Evolutionary conservation across 228 moss, liverwort and hornwort genomes (phyloP).

Genomic region (Sphagnum fallax): DNA sequence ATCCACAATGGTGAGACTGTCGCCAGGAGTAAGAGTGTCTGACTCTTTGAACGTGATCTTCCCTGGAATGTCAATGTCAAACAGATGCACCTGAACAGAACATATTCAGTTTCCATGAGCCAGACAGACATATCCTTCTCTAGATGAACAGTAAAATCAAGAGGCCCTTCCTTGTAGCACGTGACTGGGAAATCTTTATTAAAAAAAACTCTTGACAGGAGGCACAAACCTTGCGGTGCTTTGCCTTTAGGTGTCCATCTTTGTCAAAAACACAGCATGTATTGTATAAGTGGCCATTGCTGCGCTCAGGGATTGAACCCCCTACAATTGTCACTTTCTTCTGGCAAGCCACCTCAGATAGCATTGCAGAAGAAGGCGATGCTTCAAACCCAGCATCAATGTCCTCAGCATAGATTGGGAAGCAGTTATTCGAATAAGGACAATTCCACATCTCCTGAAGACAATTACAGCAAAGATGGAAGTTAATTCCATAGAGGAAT

Average conservation of each 20-base stretch:
- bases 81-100: slow-evolving; percentile 69
- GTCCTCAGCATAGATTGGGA: slow-evolving; percentile 68
- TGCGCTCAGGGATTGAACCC: slow-evolving; percentile 92
- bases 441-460: slow-evolving; percentile 99
- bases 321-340: slow-evolving; percentile 81
- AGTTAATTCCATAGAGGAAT: no score
- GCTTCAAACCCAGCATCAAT: slow-evolving; percentile 44
- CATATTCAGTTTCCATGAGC: neutral
- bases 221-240: slow-evolving; percentile 71
- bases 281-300: slow-evolving; percentile 65
- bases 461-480: neutral
- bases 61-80: slow-evolving; percentile 95
- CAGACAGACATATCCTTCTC: no score
- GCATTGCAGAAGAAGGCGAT: slow-evolving; percentile 78
- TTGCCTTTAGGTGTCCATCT: slow-evolving; percentile 84
- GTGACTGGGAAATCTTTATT: no score
- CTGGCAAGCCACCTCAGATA: slow-evolving; percentile 68
- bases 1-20: slow-evolving; percentile 66
- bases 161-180: no score
- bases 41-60: slow-evolving; percentile 90
- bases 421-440: slow-evolving; percentile 71
- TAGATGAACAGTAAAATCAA: no score
- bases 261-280: slow-evolving; percentile 83
- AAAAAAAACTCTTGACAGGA: neutral
- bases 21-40: slow-evolving; percentile 64